Conservation (phyloP, 805 yeast genomes). For the Komagataella populi region DNA sequence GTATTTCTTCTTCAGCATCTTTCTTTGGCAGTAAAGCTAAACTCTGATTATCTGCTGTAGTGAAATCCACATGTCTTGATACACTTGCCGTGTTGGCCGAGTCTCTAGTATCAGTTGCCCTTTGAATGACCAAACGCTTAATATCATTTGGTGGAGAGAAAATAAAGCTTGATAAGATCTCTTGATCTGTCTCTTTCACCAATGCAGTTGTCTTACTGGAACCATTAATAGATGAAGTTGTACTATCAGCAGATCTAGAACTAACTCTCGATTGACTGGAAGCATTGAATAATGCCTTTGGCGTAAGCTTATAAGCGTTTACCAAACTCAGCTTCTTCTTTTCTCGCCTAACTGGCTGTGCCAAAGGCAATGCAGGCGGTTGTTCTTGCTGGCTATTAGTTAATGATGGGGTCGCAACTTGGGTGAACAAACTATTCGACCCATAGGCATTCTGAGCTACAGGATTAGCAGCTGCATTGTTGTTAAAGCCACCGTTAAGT, state of each 20-base stretch:
- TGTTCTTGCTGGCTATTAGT: slow-evolving; percentile 6
- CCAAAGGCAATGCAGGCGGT: slow-evolving; percentile 14
- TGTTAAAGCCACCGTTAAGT: slow-evolving; percentile 9
- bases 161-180: slow-evolving; percentile 57
- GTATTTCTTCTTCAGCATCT: not conserved
- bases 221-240: slow-evolving; percentile 4
- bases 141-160: slow-evolving; percentile 50
- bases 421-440: slow-evolving; percentile 50
- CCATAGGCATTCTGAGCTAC: slow-evolving; percentile 64
- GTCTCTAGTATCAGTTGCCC: not conserved
- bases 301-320: slow-evolving; percentile 50
- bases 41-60: not conserved
- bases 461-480: slow-evolving; percentile 14
- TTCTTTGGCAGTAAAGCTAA: not conserved
- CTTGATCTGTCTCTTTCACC: slow-evolving; percentile 42
- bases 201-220: slow-evolving; percentile 10
- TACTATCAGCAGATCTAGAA: slow-evolving; percentile 1
- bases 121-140: slow-evolving; percentile 38
- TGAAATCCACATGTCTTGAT: not conserved
- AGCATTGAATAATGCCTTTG: slow-evolving; percentile 39
- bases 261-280: slow-evolving; percentile 1
- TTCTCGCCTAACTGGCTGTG: not conserved
- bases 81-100: not conserved
- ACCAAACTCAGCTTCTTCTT: slow-evolving; percentile 50
- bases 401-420: slow-evolving; percentile 29